A percentile compares a stretch with the other conserved stretches of the same genome.
phyloP scores from a whole-genome alignment of 2,329 filamentous ascomycete species.

The Aureobasidium pullulans region DNA sequence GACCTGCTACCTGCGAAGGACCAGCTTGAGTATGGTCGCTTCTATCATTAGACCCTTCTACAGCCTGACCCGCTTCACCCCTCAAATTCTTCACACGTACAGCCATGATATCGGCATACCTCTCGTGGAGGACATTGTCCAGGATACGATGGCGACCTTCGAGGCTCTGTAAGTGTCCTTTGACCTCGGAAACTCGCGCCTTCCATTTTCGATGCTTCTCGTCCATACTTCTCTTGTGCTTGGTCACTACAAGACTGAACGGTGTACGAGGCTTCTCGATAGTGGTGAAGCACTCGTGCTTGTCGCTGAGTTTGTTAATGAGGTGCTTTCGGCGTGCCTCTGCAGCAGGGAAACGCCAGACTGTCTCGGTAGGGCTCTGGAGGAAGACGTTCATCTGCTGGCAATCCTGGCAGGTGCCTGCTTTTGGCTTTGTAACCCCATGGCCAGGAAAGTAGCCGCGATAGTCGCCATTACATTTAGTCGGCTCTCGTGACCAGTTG shows the following conservation, averaged over 20 bases:
- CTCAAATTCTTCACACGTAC: neutral
- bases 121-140: neutral
- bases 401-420: neutral
- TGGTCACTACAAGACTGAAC: neutral
- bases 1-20: neutral
- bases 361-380: neutral
- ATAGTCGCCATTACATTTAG: neutral
- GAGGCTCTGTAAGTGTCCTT: neutral
- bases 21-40: neutral
- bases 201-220: neutral
- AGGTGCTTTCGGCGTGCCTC: neutral
- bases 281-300: neutral
- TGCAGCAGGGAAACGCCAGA: neutral
- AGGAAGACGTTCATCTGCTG: neutral
- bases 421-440: neutral
- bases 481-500: neutral
- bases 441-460: neutral
- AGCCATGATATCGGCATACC: neutral
- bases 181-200: neutral
- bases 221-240: neutral
- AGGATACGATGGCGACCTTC: neutral
- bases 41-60: neutral
- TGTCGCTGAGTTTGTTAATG: neutral
- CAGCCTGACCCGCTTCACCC: neutral
- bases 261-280: neutral